A percentile compares a stretch with the other conserved stretches of the same genome.
These are phyloP conservation scores for Salicornia ramosissima DNA, from an alignment of 148 eudicot species.

Conservation along the genomic window DNA sequence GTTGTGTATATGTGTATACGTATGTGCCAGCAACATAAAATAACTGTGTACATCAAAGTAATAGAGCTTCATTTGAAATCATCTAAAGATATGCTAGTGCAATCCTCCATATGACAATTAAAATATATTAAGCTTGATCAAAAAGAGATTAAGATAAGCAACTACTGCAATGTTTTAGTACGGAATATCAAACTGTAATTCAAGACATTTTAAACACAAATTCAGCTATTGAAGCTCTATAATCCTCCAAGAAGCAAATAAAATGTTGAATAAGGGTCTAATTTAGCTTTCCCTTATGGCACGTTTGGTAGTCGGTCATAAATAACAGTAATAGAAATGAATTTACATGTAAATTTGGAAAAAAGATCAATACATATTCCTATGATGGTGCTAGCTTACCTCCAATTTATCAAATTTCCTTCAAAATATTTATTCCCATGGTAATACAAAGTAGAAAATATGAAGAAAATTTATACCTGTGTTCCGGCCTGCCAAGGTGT, in stretches of 20 bases:
- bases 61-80: neutral
- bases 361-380: no score
- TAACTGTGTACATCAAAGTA: neutral
- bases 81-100: neutral
- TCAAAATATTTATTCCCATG: no score
- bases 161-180: neutral
- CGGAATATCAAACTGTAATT: neutral
- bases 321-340: no score
- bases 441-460: no score
- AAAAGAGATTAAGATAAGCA: neutral
- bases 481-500: no score
- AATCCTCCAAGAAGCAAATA: neutral
- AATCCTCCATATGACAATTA: neutral
- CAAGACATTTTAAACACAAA: neutral
- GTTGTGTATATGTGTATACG: no score
- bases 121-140: neutral
- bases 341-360: no score
- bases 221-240: neutral
- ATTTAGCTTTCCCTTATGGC: no score
- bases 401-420: no score
- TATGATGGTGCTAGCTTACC: no score
- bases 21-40: neutral
- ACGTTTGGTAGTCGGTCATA: no score
- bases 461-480: no score
- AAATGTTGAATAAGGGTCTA: neutral